Evolutionary conservation across 169 alveolate genomes (phyloP).

Genomic region (Babesia ovis): DNA sequence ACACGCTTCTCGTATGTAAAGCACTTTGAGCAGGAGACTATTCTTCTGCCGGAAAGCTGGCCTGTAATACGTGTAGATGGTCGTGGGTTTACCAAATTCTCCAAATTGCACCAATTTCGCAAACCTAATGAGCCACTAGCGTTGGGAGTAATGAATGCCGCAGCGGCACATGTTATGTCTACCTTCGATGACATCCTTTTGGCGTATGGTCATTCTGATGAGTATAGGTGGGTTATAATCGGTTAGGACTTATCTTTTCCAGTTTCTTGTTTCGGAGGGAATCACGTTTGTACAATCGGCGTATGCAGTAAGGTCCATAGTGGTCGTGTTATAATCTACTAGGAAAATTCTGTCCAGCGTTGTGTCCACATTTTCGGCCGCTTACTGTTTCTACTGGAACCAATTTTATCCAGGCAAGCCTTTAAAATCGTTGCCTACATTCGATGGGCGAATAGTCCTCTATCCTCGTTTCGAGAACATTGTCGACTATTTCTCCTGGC

Average conservation of each 20-base stretch:
- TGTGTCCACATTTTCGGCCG: constrained; percentile 89
- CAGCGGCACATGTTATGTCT: constrained; percentile 90
- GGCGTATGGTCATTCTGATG: constrained; percentile 94
- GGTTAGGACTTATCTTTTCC: neutral
- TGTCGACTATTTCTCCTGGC: constrained; percentile 88
- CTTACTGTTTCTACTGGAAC: constrained; percentile 86
- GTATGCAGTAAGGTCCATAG: constrained; percentile 60
- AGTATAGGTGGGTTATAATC: constrained; percentile 74
- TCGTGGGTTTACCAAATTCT: constrained; percentile 87
- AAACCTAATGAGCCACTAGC: constrained; percentile 94
- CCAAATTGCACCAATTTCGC: constrained; percentile 84
- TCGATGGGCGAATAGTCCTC: constrained; percentile 91
- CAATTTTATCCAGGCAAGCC: constrained; percentile 74
- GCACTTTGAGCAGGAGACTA: constrained; percentile 85
- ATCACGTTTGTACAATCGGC: constrained; percentile 66
- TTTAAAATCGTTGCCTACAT: constrained; percentile 86
- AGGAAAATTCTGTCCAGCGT: constrained; percentile 87
- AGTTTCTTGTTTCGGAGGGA: constrained; percentile 67
- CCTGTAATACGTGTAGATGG: constrained; percentile 94
- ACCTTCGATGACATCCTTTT: constrained; percentile 88
- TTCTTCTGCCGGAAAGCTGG: constrained; percentile 86
- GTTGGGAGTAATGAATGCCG: constrained; percentile 85
- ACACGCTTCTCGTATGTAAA: constrained; percentile 88
- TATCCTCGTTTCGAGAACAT: constrained; percentile 89
- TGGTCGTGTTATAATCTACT: constrained; percentile 70